Conservation (phyloP, 805 yeast genomes). For the Teunomyces aglyptinius region DNA sequence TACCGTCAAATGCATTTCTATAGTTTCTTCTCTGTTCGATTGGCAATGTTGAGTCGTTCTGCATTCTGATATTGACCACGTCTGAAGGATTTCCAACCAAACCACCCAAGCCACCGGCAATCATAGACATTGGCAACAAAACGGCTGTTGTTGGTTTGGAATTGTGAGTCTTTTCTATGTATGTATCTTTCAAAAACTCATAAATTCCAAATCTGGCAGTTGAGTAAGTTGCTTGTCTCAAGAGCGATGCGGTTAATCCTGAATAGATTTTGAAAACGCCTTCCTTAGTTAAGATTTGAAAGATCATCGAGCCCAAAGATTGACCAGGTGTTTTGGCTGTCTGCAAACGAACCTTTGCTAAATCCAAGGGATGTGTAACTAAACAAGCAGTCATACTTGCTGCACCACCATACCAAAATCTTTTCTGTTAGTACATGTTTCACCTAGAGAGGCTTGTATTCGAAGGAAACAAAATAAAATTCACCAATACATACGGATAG, state of each 20-base stretch:
- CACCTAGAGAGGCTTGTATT: neutral
- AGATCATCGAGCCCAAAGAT: constrained; percentile 59
- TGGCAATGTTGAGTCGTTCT: constrained; percentile 75
- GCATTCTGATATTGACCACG: constrained; percentile 87
- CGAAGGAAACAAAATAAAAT: neutral
- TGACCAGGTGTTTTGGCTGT: constrained; percentile 71
- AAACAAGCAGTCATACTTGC: constrained; percentile 66
- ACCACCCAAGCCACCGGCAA: constrained; percentile 84
- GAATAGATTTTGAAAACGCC: constrained; percentile 72
- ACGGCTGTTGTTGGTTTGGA: constrained; percentile 54
- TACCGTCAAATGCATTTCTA: constrained; percentile 75
- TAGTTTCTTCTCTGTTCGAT: constrained; percentile 66
- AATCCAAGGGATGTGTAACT: constrained; percentile 78
- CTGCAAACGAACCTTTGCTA: constrained; percentile 84
- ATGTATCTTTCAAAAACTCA: constrained; percentile 63
- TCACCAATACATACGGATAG: constrained; percentile 12
- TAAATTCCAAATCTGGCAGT: constrained; percentile 86
- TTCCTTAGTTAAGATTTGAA: constrained; percentile 57
- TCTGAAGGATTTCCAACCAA: constrained; percentile 87
- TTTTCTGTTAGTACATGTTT: constrained; percentile 13
- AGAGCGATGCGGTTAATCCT: constrained; percentile 76
- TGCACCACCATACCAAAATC: constrained; percentile 68
- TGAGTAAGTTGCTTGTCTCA: constrained; percentile 87
- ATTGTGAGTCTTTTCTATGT: constrained; percentile 37
- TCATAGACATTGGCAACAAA: constrained; percentile 75